Percentiles rank a stretch among this genome's conserved stretches.
Conservation (phyloP, 345 rosid genomes). For the Xanthoceras sorbifolium region DNA sequence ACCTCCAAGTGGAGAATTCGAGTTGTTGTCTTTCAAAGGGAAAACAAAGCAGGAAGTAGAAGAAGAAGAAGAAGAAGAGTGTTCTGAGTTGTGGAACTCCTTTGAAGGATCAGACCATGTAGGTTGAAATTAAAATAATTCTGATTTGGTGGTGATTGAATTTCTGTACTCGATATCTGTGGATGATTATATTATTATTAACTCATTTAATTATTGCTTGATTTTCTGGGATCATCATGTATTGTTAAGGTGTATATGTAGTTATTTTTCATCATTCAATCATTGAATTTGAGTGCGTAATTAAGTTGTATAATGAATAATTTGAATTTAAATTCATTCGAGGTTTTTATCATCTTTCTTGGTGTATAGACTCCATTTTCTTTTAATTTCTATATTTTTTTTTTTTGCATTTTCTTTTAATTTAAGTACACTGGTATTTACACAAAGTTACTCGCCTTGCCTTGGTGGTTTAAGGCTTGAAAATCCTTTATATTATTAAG, state of each 20-base stretch:
- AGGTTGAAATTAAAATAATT: slow-evolving; percentile 10
- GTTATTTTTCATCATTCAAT: not conserved
- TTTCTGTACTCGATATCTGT: not conserved
- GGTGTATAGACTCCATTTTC: not conserved
- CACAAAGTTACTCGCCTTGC: no score
- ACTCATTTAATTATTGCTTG: not conserved
- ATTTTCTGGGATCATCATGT: not conserved
- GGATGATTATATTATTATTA: not conserved
- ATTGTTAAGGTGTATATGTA: not conserved
- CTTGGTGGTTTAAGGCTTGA: no score
- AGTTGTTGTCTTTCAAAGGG: slow-evolving; percentile 28
- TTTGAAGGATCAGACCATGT: slow-evolving; percentile 25
- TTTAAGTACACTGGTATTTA: not conserved
- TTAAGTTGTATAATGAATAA: not conserved
- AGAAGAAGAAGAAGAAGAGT: slow-evolving; percentile 39
- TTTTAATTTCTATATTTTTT: no score
- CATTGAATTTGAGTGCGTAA: not conserved
- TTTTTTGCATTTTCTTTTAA: not conserved
- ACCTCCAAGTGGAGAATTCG: slow-evolving; percentile 39
- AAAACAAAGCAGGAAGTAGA: slow-evolving; percentile 32
- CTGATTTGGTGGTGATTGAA: not conserved
- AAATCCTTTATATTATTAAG: no score
- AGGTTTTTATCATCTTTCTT: not conserved
- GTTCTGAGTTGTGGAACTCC: slow-evolving; percentile 39
- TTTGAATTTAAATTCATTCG: not conserved